Evolutionary conservation across 208 protist genomes (phyloP).

Genomic region (Novymonas esmeraldas): DNA sequence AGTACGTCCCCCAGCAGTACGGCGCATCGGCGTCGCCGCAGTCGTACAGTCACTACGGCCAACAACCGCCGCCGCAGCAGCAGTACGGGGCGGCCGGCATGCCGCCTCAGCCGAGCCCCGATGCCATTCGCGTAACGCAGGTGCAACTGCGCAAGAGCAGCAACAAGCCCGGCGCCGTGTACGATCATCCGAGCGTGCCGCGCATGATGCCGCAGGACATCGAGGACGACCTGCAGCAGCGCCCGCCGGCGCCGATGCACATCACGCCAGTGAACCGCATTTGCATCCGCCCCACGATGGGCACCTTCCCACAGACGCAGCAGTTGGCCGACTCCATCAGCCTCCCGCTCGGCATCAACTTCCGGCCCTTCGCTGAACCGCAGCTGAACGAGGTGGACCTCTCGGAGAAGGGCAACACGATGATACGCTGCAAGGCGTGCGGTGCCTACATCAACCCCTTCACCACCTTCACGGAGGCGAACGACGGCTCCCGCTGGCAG

Average conservation of each 20-base stretch:
- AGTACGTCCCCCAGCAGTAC: constrained; percentile 21
- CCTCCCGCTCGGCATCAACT: constrained; percentile 72
- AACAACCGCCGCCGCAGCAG: not conserved
- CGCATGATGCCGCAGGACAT: constrained; percentile 70
- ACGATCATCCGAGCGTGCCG: constrained; percentile 75
- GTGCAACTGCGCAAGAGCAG: constrained; percentile 24
- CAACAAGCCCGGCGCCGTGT: constrained; percentile 20
- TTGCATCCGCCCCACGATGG: constrained; percentile 68
- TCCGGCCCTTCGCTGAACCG: constrained; percentile 78
- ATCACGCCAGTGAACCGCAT: constrained; percentile 53
- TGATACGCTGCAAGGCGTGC: constrained; percentile 90
- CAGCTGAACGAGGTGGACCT: constrained; percentile 73
- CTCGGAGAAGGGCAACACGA: constrained; percentile 55
- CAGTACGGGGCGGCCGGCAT: not conserved
- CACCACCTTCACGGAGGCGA: constrained; percentile 91
- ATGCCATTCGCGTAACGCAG: constrained; percentile 27
- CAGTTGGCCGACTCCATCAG: constrained; percentile 62
- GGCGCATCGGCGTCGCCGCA: not conserved
- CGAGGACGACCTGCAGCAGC: constrained; percentile 50
- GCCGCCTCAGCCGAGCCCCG: constrained; percentile 20
- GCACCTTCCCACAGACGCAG: constrained; percentile 53
- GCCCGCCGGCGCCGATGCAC: constrained; percentile 38
- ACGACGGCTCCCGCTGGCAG: constrained; percentile 88
- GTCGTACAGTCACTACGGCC: not conserved
- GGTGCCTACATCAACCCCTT: constrained; percentile 98